Evolutionary conservation across 2,329 filamentous ascomycete species (phyloP), one percentile per base, ranked within the genome.

Genomic region (Ophiostoma novo-ulmi): DNA sequence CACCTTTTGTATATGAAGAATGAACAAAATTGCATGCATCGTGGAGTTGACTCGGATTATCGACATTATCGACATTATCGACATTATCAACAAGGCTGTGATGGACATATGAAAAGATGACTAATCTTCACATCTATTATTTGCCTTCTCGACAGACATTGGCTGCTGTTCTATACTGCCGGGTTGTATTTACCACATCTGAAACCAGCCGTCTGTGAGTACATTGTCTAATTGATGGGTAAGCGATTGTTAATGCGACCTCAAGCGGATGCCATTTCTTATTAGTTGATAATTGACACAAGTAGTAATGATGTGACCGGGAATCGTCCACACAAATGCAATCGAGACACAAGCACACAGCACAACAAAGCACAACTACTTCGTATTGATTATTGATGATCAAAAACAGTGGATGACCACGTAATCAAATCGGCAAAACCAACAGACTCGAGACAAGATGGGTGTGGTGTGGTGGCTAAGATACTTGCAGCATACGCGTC

Each of bases 401-500:
- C 31, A 31, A 4, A 31, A 31, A 31, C 31, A 31, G 31, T 31
- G 3, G 44, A 48, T 7, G 44, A 48, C 44, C 44, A 48, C 44
- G 44, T 48, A 48, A 48, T 48, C 8, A 58, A 22, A 26, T 14
- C n/a, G 26, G 22, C 11, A 58, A 58, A 26, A 58, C 10, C n/a
- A 58, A 58, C 52, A 31, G 22, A 26, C n/a, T 26, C 52, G 22
- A 39, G 44, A 14, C 22, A 58, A 58, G 52, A 26, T 22, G 22
- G 52, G 22, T 14, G 52, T 58, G 52, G 52, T 63, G 58, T 63
- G 58, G 58, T 63, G 26, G 58, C 11, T 63, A 20, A 31, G 58
- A 35, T 22, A 35, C 55, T 61, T 63, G 58, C 58, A 63, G 26
- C 26, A 63, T 63, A 63, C 58, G 58, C 58, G 58, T 63, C 58